Percentiles rank a stretch among this genome's conserved stretches.
Evolutionary conservation across 371 early-diverging fungal species (phyloP).

Genomic region (Apophysomyces ossiformis): DNA sequence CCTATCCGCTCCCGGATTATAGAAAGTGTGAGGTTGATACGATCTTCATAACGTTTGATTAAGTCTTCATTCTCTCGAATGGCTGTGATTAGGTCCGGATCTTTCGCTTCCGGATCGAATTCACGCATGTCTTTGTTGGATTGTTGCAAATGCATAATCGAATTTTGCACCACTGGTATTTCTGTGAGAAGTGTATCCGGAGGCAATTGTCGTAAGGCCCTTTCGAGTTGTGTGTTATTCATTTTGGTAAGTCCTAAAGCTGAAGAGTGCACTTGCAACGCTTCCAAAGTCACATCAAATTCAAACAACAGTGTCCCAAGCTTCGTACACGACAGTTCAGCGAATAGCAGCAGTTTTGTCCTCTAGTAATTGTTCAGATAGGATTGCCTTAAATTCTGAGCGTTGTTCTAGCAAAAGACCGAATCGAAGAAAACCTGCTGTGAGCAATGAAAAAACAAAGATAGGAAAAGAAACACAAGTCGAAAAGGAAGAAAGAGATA

Average conservation of each 20-base stretch:
- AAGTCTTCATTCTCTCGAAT: constrained; percentile 43
- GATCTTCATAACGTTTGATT: constrained; percentile 39
- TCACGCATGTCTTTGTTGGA: constrained; percentile 49
- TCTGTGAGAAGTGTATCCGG: constrained; percentile 42
- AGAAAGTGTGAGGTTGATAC: constrained; percentile 38
- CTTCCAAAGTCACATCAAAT: too few species aligned
- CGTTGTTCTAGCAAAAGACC: too few species aligned
- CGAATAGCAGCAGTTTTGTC: too few species aligned
- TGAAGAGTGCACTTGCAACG: too few species aligned
- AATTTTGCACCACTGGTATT: constrained; percentile 45
- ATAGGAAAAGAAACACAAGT: too few species aligned
- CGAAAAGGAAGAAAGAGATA: too few species aligned
- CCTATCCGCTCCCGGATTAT: constrained; percentile 46
- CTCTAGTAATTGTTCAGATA: too few species aligned
- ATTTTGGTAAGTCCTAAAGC: constrained; percentile 13
- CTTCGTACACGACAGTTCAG: too few species aligned
- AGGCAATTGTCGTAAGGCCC: constrained; percentile 43
- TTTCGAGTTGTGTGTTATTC: constrained; percentile 29
- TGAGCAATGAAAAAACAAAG: too few species aligned
- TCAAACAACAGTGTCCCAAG: too few species aligned
- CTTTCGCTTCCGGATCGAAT: constrained; percentile 37
- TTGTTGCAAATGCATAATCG: constrained; percentile 39
- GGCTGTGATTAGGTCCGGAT: constrained; percentile 36
- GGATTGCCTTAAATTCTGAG: too few species aligned
- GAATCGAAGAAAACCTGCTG: too few species aligned